Percentiles rank a stretch among this genome's conserved stretches.
Evolutionary conservation across 1,284 basidiomycete genomes (phyloP).

Genomic region (Amylostereum chailletii): DNA sequence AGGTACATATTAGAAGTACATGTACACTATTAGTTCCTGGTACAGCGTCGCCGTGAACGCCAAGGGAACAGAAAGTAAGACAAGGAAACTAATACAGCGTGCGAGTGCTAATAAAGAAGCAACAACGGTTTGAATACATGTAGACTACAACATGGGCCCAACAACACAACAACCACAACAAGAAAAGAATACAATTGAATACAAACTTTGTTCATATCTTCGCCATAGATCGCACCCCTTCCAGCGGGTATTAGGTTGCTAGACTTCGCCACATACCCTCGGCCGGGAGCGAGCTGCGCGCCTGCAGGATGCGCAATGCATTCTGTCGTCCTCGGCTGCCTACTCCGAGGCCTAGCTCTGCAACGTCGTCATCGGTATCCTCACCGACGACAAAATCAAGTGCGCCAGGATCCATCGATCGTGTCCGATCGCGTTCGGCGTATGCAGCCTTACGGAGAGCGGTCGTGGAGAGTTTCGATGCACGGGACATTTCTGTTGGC

Average conservation of each 20-base stretch:
- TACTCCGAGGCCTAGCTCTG: slow-evolving; percentile 17
- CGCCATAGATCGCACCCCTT: no score
- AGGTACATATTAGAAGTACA: no score
- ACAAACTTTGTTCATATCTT: no score
- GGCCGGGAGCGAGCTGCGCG: slow-evolving; percentile 48
- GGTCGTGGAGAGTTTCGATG: slow-evolving; percentile 27
- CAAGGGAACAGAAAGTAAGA: no score
- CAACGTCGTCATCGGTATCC: slow-evolving; percentile 30
- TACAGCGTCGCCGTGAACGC: no score
- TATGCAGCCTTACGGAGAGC: slow-evolving; percentile 52
- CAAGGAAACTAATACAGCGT: no score
- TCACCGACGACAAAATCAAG: slow-evolving; percentile 50
- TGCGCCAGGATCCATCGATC: slow-evolving; percentile 57
- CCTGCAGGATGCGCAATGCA: slow-evolving; percentile 60
- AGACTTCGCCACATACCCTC: slow-evolving; percentile 76
- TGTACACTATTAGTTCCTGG: no score
- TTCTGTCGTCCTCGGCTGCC: slow-evolving; percentile 43
- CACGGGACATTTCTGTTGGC: slow-evolving; percentile 6
- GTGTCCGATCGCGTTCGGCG: slow-evolving; percentile 54
- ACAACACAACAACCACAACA: no score
- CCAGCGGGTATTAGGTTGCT: slow-evolving; percentile 21
- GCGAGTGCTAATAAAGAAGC: no score
- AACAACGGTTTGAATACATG: no score
- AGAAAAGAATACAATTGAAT: no score
- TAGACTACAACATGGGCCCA: no score